These are phyloP conservation scores for Penicillium sp. DNA, from an alignment of 2,329 filamentous ascomycete genomes.

Conservation along the genomic window DNA sequence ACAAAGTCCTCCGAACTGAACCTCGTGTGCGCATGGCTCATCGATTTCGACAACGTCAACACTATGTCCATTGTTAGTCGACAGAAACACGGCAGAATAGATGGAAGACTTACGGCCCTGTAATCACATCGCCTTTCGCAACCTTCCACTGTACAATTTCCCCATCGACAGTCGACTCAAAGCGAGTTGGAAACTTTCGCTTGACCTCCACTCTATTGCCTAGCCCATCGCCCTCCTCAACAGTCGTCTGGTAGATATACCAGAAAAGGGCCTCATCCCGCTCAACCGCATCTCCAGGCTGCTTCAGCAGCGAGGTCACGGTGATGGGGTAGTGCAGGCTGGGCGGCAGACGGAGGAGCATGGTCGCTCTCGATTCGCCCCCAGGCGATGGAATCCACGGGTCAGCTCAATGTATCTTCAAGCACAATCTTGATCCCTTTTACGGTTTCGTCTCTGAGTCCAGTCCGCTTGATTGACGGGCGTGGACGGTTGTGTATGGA, in stretches of 20 bases:
- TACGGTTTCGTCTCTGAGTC: neutral
- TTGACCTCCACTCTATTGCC: conserved; percentile 69
- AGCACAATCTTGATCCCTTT: neutral
- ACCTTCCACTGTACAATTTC: conserved; percentile 75
- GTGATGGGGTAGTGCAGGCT: conserved; percentile 89
- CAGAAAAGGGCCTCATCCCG: conserved; percentile 77
- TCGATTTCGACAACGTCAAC: conserved; percentile 70
- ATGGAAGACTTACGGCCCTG: conserved; percentile 39
- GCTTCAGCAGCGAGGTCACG: conserved; percentile 78
- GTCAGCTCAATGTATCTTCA: conserved; percentile 3
- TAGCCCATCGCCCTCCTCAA: conserved; percentile 66
- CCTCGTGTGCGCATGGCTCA: conserved; percentile 85
- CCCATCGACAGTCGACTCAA: conserved; percentile 81
- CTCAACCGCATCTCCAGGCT: conserved; percentile 69
- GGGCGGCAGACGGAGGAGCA: conserved; percentile 49
- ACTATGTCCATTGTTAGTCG: conserved; percentile 35
- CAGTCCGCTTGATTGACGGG: conserved; percentile 2
- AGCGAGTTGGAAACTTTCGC: conserved; percentile 71
- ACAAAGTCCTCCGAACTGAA: conserved; percentile 89
- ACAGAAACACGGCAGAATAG: neutral
- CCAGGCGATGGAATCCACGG: conserved; percentile 10
- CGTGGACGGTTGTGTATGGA: conserved; percentile 5
- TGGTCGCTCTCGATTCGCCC: conserved; percentile 26
- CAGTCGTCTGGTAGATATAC: conserved; percentile 79
- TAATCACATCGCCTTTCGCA: conserved; percentile 44